Percentiles rank a stretch among this genome's conserved stretches.
phyloP scores from a whole-genome alignment of 1,139 yeast genomes.

The Yamadazyma blattariae region DNA sequence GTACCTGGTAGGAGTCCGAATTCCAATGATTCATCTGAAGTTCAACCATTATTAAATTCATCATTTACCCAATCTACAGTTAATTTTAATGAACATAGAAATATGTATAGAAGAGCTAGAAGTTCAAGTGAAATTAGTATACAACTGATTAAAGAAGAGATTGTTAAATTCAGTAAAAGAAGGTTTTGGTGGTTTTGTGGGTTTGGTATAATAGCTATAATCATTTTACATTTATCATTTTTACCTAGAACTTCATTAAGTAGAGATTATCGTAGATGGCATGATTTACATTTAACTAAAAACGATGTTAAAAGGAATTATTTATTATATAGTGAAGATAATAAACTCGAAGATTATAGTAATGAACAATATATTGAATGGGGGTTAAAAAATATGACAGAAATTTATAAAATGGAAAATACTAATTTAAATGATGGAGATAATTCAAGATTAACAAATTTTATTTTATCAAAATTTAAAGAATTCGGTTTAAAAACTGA shows the following conservation, averaged over 20 bases:
- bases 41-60: constrained; percentile 1
- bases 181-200: constrained; percentile 54
- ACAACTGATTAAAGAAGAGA: constrained; percentile 12
- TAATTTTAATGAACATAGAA: background rate
- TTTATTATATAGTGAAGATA: constrained; percentile 23
- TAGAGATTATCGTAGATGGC: constrained; percentile 77
- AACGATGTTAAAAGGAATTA: constrained; percentile 57
- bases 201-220: constrained; percentile 52
- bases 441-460: constrained; percentile 24
- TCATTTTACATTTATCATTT: constrained; percentile 66
- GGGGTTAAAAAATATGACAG: constrained; percentile 25
- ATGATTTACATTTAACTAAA: constrained; percentile 59
- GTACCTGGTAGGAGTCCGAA: background rate
- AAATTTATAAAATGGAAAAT: constrained; percentile 14
- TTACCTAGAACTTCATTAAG: constrained; percentile 84
- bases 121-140: constrained; percentile 7
- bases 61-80: background rate
- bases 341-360: constrained; percentile 20
- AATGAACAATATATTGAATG: constrained; percentile 27
- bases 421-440: constrained; percentile 27
- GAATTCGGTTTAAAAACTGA: constrained; percentile 27
- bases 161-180: constrained; percentile 22
- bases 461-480: constrained; percentile 25
- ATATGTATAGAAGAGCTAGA: constrained; percentile 6
- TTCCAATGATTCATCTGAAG: background rate